Base-by-base conservation (phyloP, 495 filamentous ascomycete genomes). In the Penicillium canariense region DNA sequence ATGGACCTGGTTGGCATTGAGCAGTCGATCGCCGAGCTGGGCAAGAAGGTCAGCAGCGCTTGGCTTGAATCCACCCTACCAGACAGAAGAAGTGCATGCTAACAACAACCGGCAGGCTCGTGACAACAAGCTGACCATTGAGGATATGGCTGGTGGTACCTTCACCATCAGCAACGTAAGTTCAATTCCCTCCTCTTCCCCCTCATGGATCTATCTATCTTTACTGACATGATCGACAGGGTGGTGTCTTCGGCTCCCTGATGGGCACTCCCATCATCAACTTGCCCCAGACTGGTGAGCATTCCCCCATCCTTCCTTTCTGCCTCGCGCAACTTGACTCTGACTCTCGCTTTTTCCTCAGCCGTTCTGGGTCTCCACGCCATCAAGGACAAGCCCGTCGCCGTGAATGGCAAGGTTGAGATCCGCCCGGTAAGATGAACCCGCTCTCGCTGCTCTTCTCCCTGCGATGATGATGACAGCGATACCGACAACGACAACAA, bases 251-350 rank as follows among this genome's bases (percentile, higher is more conserved):
- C 62, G 86, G 87, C 27, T 89, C 87, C 23, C 71, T 97, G 56
- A 96, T 96, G 91, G 93, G 93, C 25, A 98, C 94, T 1, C 94
- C 94, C n/a, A 98, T 98, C 68, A 97, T 98, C 77, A 98, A 98
- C 73, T 77, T 96, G 22, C 94, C 94, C 18, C 94, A 98, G 71
- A 93, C 89, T 32, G 81, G 81, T 82, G 61, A 44, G 73, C 58
- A n/a, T 8, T 11, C 25, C 15, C 46, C 34, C 7, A n/a, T 14
- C 18, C 4, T n/a, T 38, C 10, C 31, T 31, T 48, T 25, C 20
- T 23, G 35, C 20, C 18, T 22, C 46, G n/a, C 10, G 15, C 15
- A 45, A 15, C 25, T 15, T 10, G 5, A 5, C 26, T 46, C 23
- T 25, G 22, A 43, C 30, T 40, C 68, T 72, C 58, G 72, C 36